Percentiles rank a stretch among this genome's conserved stretches.
Conservation (phyloP, 805 yeast genomes). For the Nakazawaea peltata region DNA sequence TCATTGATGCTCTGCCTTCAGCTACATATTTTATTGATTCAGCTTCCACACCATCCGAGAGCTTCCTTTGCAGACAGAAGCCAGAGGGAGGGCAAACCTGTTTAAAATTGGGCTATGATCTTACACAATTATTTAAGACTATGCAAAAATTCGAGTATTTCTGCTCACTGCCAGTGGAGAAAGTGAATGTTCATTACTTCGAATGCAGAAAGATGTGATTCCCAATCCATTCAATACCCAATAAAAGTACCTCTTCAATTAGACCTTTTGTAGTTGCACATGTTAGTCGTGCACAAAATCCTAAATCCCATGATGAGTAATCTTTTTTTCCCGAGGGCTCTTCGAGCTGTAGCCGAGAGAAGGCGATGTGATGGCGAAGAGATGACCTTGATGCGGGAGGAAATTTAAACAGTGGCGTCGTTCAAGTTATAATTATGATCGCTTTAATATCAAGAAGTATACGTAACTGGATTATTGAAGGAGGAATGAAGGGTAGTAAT, state of each 20-base stretch:
- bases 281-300: too few relatives aligned
- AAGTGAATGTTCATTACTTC: conserved; percentile 35
- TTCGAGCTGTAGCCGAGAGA: too few relatives aligned
- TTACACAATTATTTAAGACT: conserved; percentile 31
- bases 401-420: too few relatives aligned
- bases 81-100: conserved; percentile 34
- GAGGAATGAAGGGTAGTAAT: background rate
- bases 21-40: conserved; percentile 8
- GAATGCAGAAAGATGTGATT: conserved; percentile 39
- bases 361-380: too few relatives aligned
- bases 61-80: conserved; percentile 34
- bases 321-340: too few relatives aligned
- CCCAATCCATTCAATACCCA: too few relatives aligned
- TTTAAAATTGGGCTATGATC: conserved; percentile 27
- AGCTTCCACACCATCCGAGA: conserved; percentile 13
- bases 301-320: too few relatives aligned
- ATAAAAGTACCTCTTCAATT: background rate
- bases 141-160: conserved; percentile 38
- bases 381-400: too few relatives aligned
- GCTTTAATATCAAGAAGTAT: too few relatives aligned
- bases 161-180: conserved; percentile 35
- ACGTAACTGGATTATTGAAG: background rate
- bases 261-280: background rate
- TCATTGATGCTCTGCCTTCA: conserved; percentile 2
- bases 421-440: too few relatives aligned